A percentile compares a stretch with the other conserved stretches of the same genome.
phyloP scores from a whole-genome alignment of 2,329 filamentous ascomycete species.

The Penicillium sp. region DNA sequence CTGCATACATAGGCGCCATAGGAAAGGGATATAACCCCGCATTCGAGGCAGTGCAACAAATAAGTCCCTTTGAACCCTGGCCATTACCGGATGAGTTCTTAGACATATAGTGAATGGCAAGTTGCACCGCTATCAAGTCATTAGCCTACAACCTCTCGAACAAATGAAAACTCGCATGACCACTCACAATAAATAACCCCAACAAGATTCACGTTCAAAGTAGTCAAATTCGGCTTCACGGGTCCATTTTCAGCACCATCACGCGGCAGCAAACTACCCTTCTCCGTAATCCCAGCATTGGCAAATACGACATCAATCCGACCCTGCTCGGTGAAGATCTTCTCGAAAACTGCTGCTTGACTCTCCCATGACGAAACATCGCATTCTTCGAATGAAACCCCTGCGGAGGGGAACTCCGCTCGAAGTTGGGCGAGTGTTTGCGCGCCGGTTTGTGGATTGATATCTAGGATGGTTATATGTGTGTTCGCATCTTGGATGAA shows the following conservation, averaged over 20 bases:
- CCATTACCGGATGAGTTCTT: slow-evolving; percentile 38
- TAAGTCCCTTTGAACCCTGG: slow-evolving; percentile 41
- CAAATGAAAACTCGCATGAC: background rate
- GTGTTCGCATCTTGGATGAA: slow-evolving; percentile 30
- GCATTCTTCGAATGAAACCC: slow-evolving; percentile 30
- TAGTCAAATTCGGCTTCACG: slow-evolving; percentile 36
- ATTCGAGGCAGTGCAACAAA: slow-evolving; percentile 57
- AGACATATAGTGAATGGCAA: slow-evolving; percentile 53
- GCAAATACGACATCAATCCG: slow-evolving; percentile 51
- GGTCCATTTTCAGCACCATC: slow-evolving; percentile 34
- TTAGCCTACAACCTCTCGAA: background rate
- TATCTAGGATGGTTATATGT: slow-evolving; percentile 35
- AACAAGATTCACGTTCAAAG: slow-evolving; percentile 37
- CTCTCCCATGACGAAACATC: slow-evolving; percentile 39
- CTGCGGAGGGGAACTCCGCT: slow-evolving; percentile 26
- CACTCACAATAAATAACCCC: slow-evolving; percentile 50
- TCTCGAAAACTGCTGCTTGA: slow-evolving; percentile 37
- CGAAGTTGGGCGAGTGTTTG: slow-evolving; percentile 22
- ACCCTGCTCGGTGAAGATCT: slow-evolving; percentile 33
- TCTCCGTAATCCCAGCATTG: slow-evolving; percentile 52
- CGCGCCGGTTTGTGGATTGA: slow-evolving; percentile 26
- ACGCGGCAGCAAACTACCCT: slow-evolving; percentile 36
- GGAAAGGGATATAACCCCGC: slow-evolving; percentile 55
- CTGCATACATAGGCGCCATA: slow-evolving; percentile 52
- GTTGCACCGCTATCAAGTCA: slow-evolving; percentile 46